Conservation (phyloP, 805 yeast species). For the Hanseniaspora occidentalis region DNA sequence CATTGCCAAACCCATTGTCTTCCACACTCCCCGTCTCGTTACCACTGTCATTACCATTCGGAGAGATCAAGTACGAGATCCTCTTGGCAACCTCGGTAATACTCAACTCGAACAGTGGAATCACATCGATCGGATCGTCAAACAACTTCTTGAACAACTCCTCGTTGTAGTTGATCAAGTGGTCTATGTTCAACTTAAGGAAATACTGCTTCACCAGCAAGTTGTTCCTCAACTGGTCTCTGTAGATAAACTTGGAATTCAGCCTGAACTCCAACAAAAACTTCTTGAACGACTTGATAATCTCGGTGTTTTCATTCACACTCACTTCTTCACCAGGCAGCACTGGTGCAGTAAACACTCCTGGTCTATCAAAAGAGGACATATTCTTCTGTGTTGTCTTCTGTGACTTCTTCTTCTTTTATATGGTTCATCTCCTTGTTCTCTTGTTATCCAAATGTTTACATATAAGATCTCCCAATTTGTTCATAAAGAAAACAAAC, state of each 20-base stretch:
- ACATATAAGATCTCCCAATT: background rate
- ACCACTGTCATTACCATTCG: slow-evolving; percentile 19
- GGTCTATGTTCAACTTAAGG: slow-evolving; percentile 67
- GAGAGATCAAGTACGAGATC: slow-evolving; percentile 33
- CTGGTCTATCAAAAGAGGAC: slow-evolving; percentile 62
- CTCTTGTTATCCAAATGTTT: background rate
- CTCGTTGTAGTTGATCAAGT: slow-evolving; percentile 77
- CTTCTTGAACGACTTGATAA: slow-evolving; percentile 62
- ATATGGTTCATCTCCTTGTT: background rate
- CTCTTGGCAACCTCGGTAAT: slow-evolving; percentile 76
- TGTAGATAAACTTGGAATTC: slow-evolving; percentile 59
- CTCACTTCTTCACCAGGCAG: slow-evolving; percentile 62
- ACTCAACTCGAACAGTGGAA: slow-evolving; percentile 75
- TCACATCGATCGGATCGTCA: slow-evolving; percentile 80
- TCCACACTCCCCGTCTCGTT: slow-evolving; percentile 33
- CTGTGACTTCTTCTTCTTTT: background rate
- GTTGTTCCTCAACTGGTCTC: slow-evolving; percentile 86
- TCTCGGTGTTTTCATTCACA: slow-evolving; percentile 50
- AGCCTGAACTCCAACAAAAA: slow-evolving; percentile 80
- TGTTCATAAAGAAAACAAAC: no score
- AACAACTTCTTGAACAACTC: slow-evolving; percentile 72
- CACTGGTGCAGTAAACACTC: slow-evolving; percentile 64
- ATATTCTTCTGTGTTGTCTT: slow-evolving; percentile 20
- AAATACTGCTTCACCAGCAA: slow-evolving; percentile 63
- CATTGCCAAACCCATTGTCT: slow-evolving; percentile 22